Percentiles rank a stretch among this genome's conserved stretches.
These are phyloP conservation scores for Schizothecium vesticola DNA, from an alignment of 495 filamentous ascomycete species.

Conservation along the genomic window DNA sequence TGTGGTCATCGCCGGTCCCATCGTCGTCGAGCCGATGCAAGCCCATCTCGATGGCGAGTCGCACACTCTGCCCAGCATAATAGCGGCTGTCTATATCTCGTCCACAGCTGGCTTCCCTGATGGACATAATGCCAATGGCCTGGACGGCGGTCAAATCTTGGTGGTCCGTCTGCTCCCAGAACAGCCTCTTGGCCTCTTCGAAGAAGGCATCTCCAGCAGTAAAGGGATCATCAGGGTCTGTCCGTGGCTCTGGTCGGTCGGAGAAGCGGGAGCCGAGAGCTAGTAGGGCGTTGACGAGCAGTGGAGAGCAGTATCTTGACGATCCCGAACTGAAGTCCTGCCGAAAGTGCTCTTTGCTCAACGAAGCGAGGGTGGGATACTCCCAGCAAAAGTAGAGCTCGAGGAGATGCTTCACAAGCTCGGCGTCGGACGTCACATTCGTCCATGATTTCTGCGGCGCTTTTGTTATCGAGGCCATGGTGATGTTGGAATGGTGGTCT, in stretches of 20 bases:
- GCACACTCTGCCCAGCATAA: constrained; percentile 60
- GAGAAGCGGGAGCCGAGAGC: constrained; percentile 70
- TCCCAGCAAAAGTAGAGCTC: constrained; percentile 77
- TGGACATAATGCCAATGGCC: constrained; percentile 69
- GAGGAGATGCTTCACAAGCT: constrained; percentile 57
- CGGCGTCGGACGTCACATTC: constrained; percentile 49
- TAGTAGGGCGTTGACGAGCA: constrained; percentile 70
- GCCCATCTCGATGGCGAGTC: constrained; percentile 62
- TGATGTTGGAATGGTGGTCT: neutral
- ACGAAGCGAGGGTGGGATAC: constrained; percentile 65
- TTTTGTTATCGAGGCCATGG: neutral
- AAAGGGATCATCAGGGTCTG: constrained; percentile 52
- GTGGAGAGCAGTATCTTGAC: constrained; percentile 59
- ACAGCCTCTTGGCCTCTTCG: constrained; percentile 54
- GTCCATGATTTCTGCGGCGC: constrained; percentile 47
- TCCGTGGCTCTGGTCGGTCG: constrained; percentile 52
- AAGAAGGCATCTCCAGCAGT: constrained; percentile 72
- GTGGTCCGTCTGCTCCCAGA: constrained; percentile 51
- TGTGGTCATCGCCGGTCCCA: constrained; percentile 44
- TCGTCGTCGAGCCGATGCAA: constrained; percentile 45
- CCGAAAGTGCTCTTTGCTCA: constrained; percentile 67
- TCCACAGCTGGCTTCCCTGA: constrained; percentile 57
- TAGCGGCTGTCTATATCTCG: constrained; percentile 59
- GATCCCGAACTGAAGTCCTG: constrained; percentile 52
- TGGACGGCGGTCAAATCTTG: constrained; percentile 69